Conservation (phyloP, 345 rosid genomes). For the Citrus unshiu region DNA sequence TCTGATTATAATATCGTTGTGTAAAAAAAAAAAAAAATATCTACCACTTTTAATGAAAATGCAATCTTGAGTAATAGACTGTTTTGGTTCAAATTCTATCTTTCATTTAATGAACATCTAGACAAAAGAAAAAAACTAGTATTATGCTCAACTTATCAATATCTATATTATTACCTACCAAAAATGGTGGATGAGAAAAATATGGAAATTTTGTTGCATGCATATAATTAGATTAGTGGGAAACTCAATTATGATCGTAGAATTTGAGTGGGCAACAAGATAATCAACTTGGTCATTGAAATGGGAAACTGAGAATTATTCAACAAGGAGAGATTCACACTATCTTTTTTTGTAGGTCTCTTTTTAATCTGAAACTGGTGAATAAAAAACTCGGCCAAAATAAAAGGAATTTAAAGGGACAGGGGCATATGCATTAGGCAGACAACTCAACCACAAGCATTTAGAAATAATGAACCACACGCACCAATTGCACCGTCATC, state of each 20-base stretch:
- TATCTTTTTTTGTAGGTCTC: not conserved
- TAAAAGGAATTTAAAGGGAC: too few relatives aligned
- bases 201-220: not conserved
- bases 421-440: too few relatives aligned
- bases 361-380: too few relatives aligned
- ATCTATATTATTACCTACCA: not conserved
- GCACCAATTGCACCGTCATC: not conserved
- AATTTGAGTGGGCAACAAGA: slow-evolving; percentile 21
- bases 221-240: slow-evolving; percentile 8
- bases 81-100: too few relatives aligned
- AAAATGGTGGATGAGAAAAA: not conserved
- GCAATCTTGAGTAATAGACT: too few relatives aligned
- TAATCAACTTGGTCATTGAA: slow-evolving; percentile 8
- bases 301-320: not conserved
- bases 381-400: too few relatives aligned
- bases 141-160: not conserved
- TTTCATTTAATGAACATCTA: too few relatives aligned
- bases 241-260: slow-evolving; percentile 19
- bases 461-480: not conserved
- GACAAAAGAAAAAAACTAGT: too few relatives aligned
- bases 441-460: not conserved
- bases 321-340: not conserved
- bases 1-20: too few relatives aligned
- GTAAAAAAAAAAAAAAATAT: too few relatives aligned
- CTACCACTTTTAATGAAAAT: too few relatives aligned